Evolutionary conservation across 208 protist species (phyloP).

Genomic region (Phytomonas francai): DNA sequence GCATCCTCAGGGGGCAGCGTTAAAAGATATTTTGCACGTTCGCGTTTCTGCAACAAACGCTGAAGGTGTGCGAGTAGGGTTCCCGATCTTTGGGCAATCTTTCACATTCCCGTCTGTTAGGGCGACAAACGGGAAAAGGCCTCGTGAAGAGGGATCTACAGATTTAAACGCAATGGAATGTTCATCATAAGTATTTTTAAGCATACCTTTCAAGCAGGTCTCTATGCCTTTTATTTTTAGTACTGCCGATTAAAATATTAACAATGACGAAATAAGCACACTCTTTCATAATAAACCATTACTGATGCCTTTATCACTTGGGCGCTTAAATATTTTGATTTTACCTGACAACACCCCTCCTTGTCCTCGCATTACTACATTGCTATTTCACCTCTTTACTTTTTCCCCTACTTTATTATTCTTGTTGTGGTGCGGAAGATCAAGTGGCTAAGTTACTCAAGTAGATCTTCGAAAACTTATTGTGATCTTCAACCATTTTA

Average conservation of each 20-base stretch:
- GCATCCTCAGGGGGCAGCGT: conserved; percentile 41
- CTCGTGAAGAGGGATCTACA: conserved; percentile 1
- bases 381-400: not conserved
- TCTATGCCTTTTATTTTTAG: conserved; percentile 10
- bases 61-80: conserved; percentile 48
- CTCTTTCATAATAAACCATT: conserved; percentile 4
- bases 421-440: conserved; percentile 4
- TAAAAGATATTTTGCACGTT: conserved; percentile 66
- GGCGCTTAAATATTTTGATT: not conserved
- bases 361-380: not conserved
- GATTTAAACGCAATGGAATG: not conserved
- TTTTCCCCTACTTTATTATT: conserved; percentile 8
- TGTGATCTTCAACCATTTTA: not conserved
- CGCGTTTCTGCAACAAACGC: conserved; percentile 64
- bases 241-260: conserved; percentile 8
- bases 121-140: conserved; percentile 2
- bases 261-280: conserved; percentile 9
- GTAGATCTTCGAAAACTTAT: not conserved
- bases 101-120: conserved; percentile 33
- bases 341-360: not conserved
- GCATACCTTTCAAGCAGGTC: conserved; percentile 4
- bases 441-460: not conserved
- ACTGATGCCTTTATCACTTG: conserved; percentile 1
- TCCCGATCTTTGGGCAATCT: conserved; percentile 64
- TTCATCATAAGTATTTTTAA: conserved; percentile 4